Evolutionary conservation across 2,329 filamentous ascomycete species (phyloP).

Genomic region (Cercospora sp.): DNA sequence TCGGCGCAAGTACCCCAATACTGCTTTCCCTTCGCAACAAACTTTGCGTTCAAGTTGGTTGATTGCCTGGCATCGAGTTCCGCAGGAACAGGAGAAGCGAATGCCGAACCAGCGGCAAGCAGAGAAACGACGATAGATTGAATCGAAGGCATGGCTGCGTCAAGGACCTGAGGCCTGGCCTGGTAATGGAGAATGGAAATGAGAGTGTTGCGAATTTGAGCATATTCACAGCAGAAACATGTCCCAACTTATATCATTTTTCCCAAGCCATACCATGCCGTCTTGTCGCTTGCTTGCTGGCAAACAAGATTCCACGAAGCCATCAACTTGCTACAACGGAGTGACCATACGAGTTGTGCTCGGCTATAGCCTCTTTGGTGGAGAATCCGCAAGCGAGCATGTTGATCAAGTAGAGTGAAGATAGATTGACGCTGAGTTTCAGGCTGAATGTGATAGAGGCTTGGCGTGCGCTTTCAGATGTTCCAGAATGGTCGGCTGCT

Average conservation of each 20-base stretch:
- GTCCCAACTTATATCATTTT: not conserved
- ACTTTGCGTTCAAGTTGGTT: conserved; percentile 55
- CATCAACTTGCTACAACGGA: not conserved
- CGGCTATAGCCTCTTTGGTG: not conserved
- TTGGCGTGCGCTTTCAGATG: not conserved
- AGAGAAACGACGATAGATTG: not conserved
- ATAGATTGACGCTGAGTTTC: not conserved
- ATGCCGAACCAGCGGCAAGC: conserved; percentile 1
- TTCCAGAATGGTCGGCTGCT: not conserved
- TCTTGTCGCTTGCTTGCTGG: not conserved
- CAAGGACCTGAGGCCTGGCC: not conserved
- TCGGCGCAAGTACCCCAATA: conserved; percentile 62
- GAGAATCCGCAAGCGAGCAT: not conserved
- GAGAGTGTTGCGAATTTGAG: not conserved
- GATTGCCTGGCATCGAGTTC: conserved; percentile 2
- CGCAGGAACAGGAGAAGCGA: not conserved
- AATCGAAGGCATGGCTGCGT: not conserved
- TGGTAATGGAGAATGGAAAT: not conserved
- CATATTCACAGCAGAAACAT: not conserved
- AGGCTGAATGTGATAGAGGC: not conserved
- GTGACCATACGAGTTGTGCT: not conserved
- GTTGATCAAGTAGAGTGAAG: not conserved
- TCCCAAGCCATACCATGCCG: not conserved
- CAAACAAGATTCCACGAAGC: not conserved
- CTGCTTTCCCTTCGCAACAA: conserved; percentile 64